These are phyloP conservation scores for Allantophomopsis lycopodina DNA, from an alignment of 2,329 filamentous ascomycete species.

Conservation along the genomic window DNA sequence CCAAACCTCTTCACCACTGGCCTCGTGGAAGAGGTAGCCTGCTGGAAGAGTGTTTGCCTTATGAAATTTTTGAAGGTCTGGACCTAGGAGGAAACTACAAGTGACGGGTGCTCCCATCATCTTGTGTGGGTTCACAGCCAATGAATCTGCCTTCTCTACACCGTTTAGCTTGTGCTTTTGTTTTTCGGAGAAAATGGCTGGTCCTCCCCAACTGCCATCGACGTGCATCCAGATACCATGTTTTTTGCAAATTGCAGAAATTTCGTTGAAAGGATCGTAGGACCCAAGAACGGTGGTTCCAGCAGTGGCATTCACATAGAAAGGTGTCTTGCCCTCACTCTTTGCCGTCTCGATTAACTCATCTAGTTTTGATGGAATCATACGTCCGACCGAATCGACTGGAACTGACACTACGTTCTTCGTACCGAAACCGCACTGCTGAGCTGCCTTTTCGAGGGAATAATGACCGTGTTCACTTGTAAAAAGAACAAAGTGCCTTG, in stretches of 20 bases:
- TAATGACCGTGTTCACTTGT: slow-evolving; percentile 89
- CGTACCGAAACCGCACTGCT: slow-evolving; percentile 74
- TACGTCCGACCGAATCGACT: slow-evolving; percentile 58
- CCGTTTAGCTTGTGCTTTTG: slow-evolving; percentile 55
- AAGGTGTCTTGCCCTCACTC: slow-evolving; percentile 59
- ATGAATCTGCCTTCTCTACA: slow-evolving; percentile 59
- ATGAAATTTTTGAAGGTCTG: slow-evolving; percentile 67
- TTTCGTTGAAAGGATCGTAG: slow-evolving; percentile 65
- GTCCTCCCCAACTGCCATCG: slow-evolving; percentile 83
- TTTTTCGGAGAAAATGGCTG: slow-evolving; percentile 60
- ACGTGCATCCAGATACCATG: slow-evolving; percentile 83
- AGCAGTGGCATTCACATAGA: slow-evolving; percentile 92
- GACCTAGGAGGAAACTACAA: slow-evolving; percentile 75
- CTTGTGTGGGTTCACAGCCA: slow-evolving; percentile 92
- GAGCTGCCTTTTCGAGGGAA: slow-evolving; percentile 87
- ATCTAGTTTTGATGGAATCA: slow-evolving; percentile 54
- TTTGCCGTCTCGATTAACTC: slow-evolving; percentile 47
- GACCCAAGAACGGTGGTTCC: slow-evolving; percentile 88
- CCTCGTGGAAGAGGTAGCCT: slow-evolving; percentile 68
- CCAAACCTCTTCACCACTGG: slow-evolving; percentile 51
- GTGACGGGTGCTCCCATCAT: slow-evolving; percentile 90
- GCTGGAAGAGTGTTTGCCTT: slow-evolving; percentile 75
- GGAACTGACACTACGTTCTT: slow-evolving; percentile 60
- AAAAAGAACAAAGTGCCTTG: slow-evolving; percentile 63
- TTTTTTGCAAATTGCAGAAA: slow-evolving; percentile 56